Base-by-base conservation (phyloP, 2,329 filamentous ascomycete species). In the Cyphellophora europaea region DNA sequence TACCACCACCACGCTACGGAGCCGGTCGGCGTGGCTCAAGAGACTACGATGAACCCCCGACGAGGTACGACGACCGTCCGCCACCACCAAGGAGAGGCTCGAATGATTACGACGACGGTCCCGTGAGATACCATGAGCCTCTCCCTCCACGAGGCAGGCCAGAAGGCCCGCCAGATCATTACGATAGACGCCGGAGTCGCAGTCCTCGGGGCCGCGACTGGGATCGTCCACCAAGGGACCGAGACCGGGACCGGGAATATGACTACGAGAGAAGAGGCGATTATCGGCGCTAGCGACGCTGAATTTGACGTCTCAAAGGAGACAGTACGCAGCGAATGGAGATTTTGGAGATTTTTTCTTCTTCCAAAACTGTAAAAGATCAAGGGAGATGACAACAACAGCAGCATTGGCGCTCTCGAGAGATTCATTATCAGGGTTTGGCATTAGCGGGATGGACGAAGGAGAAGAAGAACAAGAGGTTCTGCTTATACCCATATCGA, bases 231-330 rank as follows among this genome's bases (percentile, higher is more conserved):
- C 14, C 11, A 11, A 4, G 19, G 4, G 12, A 31, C 8, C 29
- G 29, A n/a, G 31, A 33, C 29, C 19, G 30, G 19, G 36, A 29
- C 21, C 28, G 36, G 15, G 27, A 19, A 19, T 30, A 15, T 16
- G 23, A 17, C 13, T 25, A 25, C n/a, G 21, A 25, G 8, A 8
- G 21, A 8, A 25, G 21, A n/a, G 8, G n/a, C 8, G 21, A 25
- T n/a, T 25, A 25, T 25, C 21, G 21, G n/a, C 21, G 21, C n/a
- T 25, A 25, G 21, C 21, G n/a, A n/a, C n/a, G n/a, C n/a, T n/a
- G n/a, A n/a, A n/a, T n/a, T n/a, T n/a, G n/a, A n/a, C n/a, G n/a
- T n/a, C n/a, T n/a, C n/a, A n/a, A n/a, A n/a, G n/a, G n/a, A n/a
- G n/a, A n/a, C n/a, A n/a, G n/a, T n/a, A n/a, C n/a, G n/a, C n/a